Percentiles rank a stretch among this genome's conserved stretches.
Evolutionary conservation across 1,284 basidiomycete genomes (phyloP).

Genomic region (Puccinia polysora): DNA sequence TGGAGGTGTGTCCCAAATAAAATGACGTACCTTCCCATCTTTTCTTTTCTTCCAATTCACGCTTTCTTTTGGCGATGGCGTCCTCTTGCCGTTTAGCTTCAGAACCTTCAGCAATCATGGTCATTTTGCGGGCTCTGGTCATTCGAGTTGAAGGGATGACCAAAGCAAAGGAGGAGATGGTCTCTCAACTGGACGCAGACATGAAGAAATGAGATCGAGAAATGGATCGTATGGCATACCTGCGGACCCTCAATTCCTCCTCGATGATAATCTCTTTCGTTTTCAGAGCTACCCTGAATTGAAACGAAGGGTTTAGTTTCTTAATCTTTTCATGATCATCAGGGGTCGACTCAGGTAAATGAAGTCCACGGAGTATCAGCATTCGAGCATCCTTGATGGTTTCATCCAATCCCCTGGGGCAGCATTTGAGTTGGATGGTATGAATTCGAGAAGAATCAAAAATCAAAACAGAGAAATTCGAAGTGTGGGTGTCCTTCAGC

Average conservation of each 20-base stretch:
- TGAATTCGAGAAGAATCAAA: not conserved
- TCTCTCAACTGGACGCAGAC: not conserved
- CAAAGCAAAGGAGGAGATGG: not conserved
- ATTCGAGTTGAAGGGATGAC: not conserved
- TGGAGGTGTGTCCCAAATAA: not conserved
- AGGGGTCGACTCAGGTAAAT: conserved; percentile 21
- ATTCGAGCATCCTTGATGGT: conserved; percentile 31
- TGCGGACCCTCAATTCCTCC: conserved; percentile 37
- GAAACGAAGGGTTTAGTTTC: conserved; percentile 20
- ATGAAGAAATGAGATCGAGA: not conserved
- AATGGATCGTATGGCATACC: not conserved
- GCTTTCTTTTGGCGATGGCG: conserved; percentile 32
- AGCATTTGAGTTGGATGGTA: not conserved
- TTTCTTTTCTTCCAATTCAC: conserved; percentile 39
- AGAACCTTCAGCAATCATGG: conserved; percentile 41
- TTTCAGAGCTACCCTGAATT: conserved; percentile 23
- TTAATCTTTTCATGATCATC: conserved; percentile 20
- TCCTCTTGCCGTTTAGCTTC: conserved; percentile 39
- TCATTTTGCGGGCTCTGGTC: conserved; percentile 35
- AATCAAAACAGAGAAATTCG: not conserved
- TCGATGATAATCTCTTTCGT: conserved; percentile 41
- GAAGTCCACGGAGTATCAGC: conserved; percentile 10
- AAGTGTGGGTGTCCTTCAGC: not conserved
- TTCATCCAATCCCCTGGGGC: conserved; percentile 38
- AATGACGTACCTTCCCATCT: conserved; percentile 34